Evolutionary conservation across 2,329 filamentous ascomycete genomes (phyloP), one percentile per base, ranked within the genome.

Genomic region (Alternaria triticimaculans): DNA sequence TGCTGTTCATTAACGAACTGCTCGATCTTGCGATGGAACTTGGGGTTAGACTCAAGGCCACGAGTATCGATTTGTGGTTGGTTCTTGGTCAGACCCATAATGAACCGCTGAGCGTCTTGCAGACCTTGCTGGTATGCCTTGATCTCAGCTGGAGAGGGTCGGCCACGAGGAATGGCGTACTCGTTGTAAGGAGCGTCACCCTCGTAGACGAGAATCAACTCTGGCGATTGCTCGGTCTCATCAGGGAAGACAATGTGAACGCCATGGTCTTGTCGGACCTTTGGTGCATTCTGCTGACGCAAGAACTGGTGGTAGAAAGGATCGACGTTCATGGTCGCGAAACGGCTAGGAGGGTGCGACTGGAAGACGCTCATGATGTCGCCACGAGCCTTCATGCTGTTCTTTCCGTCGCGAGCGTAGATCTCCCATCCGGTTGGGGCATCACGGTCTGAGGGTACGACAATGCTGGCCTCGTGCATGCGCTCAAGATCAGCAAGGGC

Each of bases 341-440:
- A 87, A 66, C 92, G 88, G 41, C 89, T 86, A 4, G 92, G 92
- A 45, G 92, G 92, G 75, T 94, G 91, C 53, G 88, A 88, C 64
- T 87, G 87, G 70, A 95, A 88, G 62, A 96, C 87, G 72, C 87
- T 88, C 76, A 88, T 90, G 74, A 96, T 90, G 72, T 94, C 92
- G 7, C 88, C 87, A 73, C 92, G 90, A 8, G 91, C 92, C 72
- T 90, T 89, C 76, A 92, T 88, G 26, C 88, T 87, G 76, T 94
- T 96, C 84, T 96, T 96, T 68, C 90, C 90, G 73, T 97, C 92
- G 41, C 91, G 88, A 7, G 93, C 92, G 81, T 94, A 97, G 58
- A 98, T 87, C 78, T 97, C 91, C 93, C 94, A 97, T 0, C 90
- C 90, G 48, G 92, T 88, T 11, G 89, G 89, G 37, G 90, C 90